Percentiles rank a stretch among this genome's conserved stretches.
Conservation (phyloP, 2,329 filamentous ascomycete genomes). For the Exophiala viscosa region DNA sequence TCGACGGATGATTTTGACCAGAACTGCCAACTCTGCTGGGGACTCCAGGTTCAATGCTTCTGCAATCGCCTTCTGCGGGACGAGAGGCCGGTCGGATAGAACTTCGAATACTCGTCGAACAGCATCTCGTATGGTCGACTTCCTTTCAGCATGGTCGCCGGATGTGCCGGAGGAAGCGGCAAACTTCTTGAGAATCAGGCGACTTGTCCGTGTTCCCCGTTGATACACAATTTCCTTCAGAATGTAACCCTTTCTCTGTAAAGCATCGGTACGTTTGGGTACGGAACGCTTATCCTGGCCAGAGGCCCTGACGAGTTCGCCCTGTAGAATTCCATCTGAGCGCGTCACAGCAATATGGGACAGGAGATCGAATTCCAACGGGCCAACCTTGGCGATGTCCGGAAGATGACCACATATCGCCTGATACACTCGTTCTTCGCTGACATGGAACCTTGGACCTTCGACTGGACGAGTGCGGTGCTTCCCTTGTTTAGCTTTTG, state of each 20-base stretch:
- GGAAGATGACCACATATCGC: slow-evolving; percentile 58
- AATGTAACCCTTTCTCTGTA: slow-evolving; percentile 59
- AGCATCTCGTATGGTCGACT: slow-evolving; percentile 16
- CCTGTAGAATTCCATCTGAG: slow-evolving; percentile 54
- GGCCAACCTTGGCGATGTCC: slow-evolving; percentile 52
- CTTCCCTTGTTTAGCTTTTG: background rate
- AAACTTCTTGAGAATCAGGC: slow-evolving; percentile 54
- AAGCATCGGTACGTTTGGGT: slow-evolving; percentile 56
- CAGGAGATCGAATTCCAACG: slow-evolving; percentile 54
- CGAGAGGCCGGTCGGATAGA: slow-evolving; percentile 8
- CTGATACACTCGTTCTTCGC: slow-evolving; percentile 56
- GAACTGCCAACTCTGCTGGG: slow-evolving; percentile 26
- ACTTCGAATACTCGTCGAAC: slow-evolving; percentile 22
- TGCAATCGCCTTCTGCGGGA: slow-evolving; percentile 15
- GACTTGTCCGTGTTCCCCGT: slow-evolving; percentile 52
- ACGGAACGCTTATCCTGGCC: slow-evolving; percentile 64
- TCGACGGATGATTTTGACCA: slow-evolving; percentile 43
- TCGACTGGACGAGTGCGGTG: background rate
- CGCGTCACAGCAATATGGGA: slow-evolving; percentile 57
- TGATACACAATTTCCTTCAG: slow-evolving; percentile 51
- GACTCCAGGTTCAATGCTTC: slow-evolving; percentile 12
- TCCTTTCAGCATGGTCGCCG: background rate
- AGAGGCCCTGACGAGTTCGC: slow-evolving; percentile 51
- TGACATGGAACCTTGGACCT: slow-evolving; percentile 45
- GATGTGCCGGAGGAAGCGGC: slow-evolving; percentile 22